Percentiles rank a stretch among this genome's conserved stretches.
Evolutionary conservation across 306 rosid genomes (phyloP).

Genomic region (Citrullus mucosospermus): DNA sequence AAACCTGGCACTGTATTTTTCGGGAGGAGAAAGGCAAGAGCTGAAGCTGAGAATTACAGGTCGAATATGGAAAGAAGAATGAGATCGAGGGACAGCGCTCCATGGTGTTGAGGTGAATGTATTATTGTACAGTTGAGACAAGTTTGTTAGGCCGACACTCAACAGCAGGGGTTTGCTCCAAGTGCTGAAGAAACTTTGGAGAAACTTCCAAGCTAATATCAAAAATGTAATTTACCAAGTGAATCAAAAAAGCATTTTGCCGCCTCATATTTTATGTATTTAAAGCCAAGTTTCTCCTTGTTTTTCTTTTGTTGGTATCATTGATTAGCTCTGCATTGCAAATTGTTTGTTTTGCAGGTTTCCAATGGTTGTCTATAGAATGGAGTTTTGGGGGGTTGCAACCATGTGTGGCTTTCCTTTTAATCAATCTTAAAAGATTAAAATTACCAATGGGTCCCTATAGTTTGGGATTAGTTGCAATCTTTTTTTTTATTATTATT

Average conservation of each 20-base stretch:
- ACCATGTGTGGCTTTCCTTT: too few relatives aligned
- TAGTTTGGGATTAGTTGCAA: too few relatives aligned
- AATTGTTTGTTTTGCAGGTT: not conserved
- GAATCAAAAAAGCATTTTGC: not conserved
- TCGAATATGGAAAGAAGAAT: conserved; percentile 96
- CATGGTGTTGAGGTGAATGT: not conserved
- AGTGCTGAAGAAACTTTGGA: not conserved
- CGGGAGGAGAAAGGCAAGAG: conserved; percentile 75
- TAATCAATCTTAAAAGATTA: too few relatives aligned
- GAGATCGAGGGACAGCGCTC: conserved; percentile 13
- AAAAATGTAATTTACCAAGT: not conserved
- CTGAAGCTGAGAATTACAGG: conserved; percentile 78
- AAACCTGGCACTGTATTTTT: conserved; percentile 71
- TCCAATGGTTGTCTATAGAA: not conserved
- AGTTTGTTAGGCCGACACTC: not conserved
- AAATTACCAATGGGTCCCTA: too few relatives aligned
- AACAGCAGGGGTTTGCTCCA: not conserved
- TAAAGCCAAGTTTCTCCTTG: not conserved
- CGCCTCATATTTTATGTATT: not conserved
- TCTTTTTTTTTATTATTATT: too few relatives aligned
- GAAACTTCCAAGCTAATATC: not conserved
- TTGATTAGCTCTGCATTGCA: not conserved
- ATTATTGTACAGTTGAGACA: conserved; percentile 1
- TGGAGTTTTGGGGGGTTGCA: not conserved
- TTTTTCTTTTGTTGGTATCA: not conserved